phyloP scores from a whole-genome alignment of 208 protist genomes.

The Leishmania aethiopica region DNA sequence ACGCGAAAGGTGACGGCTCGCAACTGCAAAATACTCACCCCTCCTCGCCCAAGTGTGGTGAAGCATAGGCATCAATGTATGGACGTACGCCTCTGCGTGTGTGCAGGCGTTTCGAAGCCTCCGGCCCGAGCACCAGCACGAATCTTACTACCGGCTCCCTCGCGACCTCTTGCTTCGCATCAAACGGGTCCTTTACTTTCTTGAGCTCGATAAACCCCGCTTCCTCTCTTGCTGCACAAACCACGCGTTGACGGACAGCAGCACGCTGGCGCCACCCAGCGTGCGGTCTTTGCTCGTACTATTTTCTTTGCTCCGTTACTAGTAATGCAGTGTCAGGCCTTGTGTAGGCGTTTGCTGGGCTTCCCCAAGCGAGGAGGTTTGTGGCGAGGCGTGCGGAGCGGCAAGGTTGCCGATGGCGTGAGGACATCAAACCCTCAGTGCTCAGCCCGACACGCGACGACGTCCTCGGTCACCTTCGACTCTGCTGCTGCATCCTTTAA shows the following conservation, averaged over 20 bases:
- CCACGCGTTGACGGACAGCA: neutral
- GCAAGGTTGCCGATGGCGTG: neutral
- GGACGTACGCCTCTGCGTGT: neutral
- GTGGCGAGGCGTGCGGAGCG: neutral
- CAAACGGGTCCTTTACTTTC: neutral
- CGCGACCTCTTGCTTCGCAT: neutral
- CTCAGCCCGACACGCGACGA: slow-evolving; percentile 4
- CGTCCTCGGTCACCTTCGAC: neutral
- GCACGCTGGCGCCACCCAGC: neutral
- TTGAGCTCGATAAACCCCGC: too few relatives aligned
- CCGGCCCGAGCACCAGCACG: neutral
- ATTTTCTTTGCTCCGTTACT: neutral
- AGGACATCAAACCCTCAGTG: neutral
- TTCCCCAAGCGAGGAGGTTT: neutral
- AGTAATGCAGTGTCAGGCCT: neutral
- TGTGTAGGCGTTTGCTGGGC: neutral
- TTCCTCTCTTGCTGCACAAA: neutral
- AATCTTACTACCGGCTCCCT: neutral
- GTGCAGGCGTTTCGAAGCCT: neutral
- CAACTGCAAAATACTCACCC: neutral
- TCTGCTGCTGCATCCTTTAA: neutral
- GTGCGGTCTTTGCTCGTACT: neutral
- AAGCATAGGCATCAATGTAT: neutral
- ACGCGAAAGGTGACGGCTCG: neutral
- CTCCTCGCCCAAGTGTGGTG: neutral